Base-by-base conservation (phyloP, 2,329 filamentous ascomycete genomes). In the Colletotrichum caudatum region DNA sequence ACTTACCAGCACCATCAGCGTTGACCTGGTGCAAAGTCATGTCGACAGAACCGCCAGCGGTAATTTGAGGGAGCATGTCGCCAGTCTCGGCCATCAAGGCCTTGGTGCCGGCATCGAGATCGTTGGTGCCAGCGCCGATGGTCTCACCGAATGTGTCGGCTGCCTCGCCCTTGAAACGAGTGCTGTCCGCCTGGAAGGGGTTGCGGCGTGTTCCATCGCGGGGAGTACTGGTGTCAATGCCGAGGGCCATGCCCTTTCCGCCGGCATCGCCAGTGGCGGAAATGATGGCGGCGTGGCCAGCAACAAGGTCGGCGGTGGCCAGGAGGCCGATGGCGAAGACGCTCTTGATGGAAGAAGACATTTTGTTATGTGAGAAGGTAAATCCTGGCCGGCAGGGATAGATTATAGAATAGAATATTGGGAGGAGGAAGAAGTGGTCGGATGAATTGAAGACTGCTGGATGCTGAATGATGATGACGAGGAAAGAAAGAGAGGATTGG, bases 11-110 rank as follows among this genome's bases (percentile, higher is more conserved):
- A 69, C 90, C 90, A 74, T 92, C 90, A 48, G 84, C 84, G 80
- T 92, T 92, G 78, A 92, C 89, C 78, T 92, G 90, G 81, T 91
- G 90, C 12, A 92, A 82, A 1, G 89, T 91, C 84, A 92, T 91
- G 75, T 81, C 81, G 72, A 92, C 75, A 66, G 84, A 75, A 68
- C 90, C 90, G 60, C 90, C 90, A 0, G 82, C 76, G 8, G 82
- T 84, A 75, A 92, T 81, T 81, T 92, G 89, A 14, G 90, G 89
- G 33, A 92, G 86, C 69, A 81, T 75, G 71, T 80, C 81, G 69
- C 89, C 89, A 7, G 85, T 90, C 78, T 86, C 83, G 69, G 83
- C 82, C 82, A 92, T 84, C 79, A 91, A 89, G 53, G 84, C 81
- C 53, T 83, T 78, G 62, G 89, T 91, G 73, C 88, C 89, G 37